Evolutionary conservation across 768 basidiomycete species (phyloP).

Genomic region (Rhodotorula kratochvilovae): DNA sequence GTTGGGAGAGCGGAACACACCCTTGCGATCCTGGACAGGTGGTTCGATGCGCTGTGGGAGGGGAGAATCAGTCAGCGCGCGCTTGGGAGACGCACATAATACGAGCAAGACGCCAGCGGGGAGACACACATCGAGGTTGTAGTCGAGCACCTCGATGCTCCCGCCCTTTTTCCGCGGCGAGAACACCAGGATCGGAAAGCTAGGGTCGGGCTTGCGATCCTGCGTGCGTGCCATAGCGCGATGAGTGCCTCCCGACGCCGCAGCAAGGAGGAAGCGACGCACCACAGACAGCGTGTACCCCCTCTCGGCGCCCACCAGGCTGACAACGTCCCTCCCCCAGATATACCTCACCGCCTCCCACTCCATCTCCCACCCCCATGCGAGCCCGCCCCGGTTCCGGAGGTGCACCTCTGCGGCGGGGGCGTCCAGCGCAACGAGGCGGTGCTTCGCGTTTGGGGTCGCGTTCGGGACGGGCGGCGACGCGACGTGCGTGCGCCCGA

Average conservation of each 20-base stretch:
- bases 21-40: slow-evolving; percentile 14
- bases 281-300: slow-evolving; percentile 20
- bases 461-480: slow-evolving; percentile 24
- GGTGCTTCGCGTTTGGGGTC: neutral
- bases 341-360: slow-evolving; percentile 13
- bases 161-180: slow-evolving; percentile 18
- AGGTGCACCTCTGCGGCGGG: slow-evolving; percentile 5
- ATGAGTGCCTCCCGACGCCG: too few relatives aligned
- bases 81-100: too few relatives aligned
- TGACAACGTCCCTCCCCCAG: slow-evolving; percentile 9
- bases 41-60: slow-evolving; percentile 25
- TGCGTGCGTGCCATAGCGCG: neutral
- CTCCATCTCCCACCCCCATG: slow-evolving; percentile 28
- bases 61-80: neutral
- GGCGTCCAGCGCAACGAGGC: neutral
- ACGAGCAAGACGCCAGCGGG: too few relatives aligned
- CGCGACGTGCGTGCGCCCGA: slow-evolving; percentile 5
- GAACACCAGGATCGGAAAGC: slow-evolving; percentile 17
- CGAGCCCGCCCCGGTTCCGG: neutral
- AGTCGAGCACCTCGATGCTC: slow-evolving; percentile 13
- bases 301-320: slow-evolving; percentile 7
- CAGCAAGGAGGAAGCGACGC: neutral
- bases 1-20: neutral
- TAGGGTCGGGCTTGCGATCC: slow-evolving; percentile 23
- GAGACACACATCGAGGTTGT: slow-evolving; percentile 28